phyloP scores from a whole-genome alignment of 1,139 yeast genomes.

The Taiozyma sp. region DNA sequence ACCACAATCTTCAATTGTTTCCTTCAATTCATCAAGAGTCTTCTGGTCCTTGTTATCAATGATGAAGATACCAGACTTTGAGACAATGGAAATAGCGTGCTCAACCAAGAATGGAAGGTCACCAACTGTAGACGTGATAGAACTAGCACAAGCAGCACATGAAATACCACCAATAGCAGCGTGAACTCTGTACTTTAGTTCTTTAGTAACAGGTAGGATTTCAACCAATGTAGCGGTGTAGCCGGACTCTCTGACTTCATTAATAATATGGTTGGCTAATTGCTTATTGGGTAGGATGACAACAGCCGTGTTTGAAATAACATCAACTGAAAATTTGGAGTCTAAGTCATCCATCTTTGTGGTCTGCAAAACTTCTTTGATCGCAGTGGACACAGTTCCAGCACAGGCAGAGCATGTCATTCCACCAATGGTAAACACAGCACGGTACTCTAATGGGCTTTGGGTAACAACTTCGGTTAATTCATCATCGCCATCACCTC shows the following conservation, averaged over 20 bases:
- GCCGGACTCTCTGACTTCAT: conserved; percentile 47
- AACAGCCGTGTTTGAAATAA: conserved; percentile 39
- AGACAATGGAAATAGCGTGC: conserved; percentile 48
- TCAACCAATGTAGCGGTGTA: conserved; percentile 54
- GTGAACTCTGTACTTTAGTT: conserved; percentile 39
- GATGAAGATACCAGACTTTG: conserved; percentile 56
- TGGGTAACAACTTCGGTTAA: conserved; percentile 14
- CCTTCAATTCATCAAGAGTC: conserved; percentile 36
- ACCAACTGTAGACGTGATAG: conserved; percentile 45
- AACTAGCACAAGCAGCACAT: conserved; percentile 63
- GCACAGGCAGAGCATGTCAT: conserved; percentile 66
- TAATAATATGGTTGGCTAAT: conserved; percentile 42
- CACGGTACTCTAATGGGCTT: conserved; percentile 32
- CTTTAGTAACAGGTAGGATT: conserved; percentile 49
- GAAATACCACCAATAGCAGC: conserved; percentile 72
- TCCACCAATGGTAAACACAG: conserved; percentile 52
- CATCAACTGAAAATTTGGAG: conserved; percentile 31
- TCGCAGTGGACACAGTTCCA: conserved; percentile 38
- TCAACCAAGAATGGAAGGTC: conserved; percentile 50
- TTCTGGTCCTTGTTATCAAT: conserved; percentile 33
- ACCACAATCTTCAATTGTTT: conserved; percentile 58
- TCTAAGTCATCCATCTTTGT: conserved; percentile 3
- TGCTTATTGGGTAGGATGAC: conserved; percentile 47
- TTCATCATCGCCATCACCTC: conserved; percentile 9
- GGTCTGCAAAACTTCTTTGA: conserved; percentile 29